A percentile compares a stretch with the other conserved stretches of the same genome.
phyloP scores from a whole-genome alignment of 345 rosid genomes.

The Nephelium lappaceum region DNA sequence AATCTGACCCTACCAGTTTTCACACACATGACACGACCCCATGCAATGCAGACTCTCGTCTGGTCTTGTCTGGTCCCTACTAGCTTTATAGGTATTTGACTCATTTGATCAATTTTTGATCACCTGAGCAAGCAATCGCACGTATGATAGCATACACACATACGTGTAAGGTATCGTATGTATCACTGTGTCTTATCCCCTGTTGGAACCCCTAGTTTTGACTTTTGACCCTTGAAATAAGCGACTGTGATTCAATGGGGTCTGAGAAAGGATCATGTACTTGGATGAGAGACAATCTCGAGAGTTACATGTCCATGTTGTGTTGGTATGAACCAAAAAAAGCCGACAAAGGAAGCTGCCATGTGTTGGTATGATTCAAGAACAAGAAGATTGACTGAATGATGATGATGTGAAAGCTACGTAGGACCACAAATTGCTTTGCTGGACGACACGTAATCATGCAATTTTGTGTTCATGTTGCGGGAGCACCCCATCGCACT shows the following conservation, averaged over 20 bases:
- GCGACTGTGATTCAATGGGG: too few relatives aligned
- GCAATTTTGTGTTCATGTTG: too few relatives aligned
- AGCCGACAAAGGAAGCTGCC: constrained; percentile 35
- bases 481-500: not conserved
- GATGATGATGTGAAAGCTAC: constrained; percentile 16
- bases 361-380: constrained; percentile 27
- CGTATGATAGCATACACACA: constrained; percentile 24
- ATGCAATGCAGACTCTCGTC: too few relatives aligned
- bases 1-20: too few relatives aligned
- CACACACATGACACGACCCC: constrained; percentile 2
- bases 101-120: constrained; percentile 4
- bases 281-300: too few relatives aligned
- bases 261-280: too few relatives aligned
- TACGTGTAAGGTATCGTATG: constrained; percentile 29
- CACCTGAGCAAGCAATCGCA: constrained; percentile 28
- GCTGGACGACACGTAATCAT: too few relatives aligned
- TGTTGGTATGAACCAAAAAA: constrained; percentile 26
- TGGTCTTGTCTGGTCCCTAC: not conserved
- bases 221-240: too few relatives aligned
- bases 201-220: too few relatives aligned
- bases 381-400: not conserved
- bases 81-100: not conserved
- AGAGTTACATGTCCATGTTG: too few relatives aligned
- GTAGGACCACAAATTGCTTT: constrained; percentile 3
- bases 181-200: too few relatives aligned